Evolutionary conservation across 139 green algal genomes (phyloP), one percentile per base, ranked within the genome.

Genomic region (Micractinium sp.): DNA sequence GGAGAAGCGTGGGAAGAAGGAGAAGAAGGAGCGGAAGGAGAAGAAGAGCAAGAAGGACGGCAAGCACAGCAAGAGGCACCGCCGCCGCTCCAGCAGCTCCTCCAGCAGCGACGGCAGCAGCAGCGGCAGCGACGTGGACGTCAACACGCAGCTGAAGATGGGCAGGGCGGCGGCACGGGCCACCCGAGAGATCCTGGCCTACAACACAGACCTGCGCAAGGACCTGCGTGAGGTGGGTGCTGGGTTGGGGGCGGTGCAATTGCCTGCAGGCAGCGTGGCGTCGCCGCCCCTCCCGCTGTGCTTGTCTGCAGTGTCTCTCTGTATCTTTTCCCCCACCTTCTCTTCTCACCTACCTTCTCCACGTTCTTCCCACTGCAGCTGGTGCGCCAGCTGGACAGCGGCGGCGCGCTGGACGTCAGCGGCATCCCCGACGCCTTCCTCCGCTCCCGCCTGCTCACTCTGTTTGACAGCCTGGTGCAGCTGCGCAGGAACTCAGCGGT

Each of bases 391-490:
- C 87, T 94, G 69, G 92, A 94, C 71, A 56, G 73, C 18, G 92
- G 85, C 19, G 81, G 88, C 3, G 92, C 91, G 14, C 84, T 94
- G 74, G 91, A 93, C 22, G 74, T 94, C 19, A 82, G 80, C 29
- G 90, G 90, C 75, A 77, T 94, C 27, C 73, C 81, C 12, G 90
- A 94, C 38, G 35, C 41, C n/a, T 89, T 87, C 69, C 53, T 93
- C 39, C 74, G 81, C 33, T 33, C 25, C 23, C 82, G 79, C 18
- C 86, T 94, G 33, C 31, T 36, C 19, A 69, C 76, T 3, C 86
- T 94, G 27, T 91, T 94, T 73, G 67, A 77, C 75, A 93, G 91
- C 90, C 82, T 94, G 67, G 53, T 91, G 60, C 81, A 90, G 74
- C 67, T 94, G 36, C 73, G 78, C 60, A 91, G 73, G 71, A 92